Percentiles rank a stretch among this genome's conserved stretches.
Evolutionary conservation across 1,139 yeast species (phyloP).

Genomic region (Sugiyamaella xylanicola): DNA sequence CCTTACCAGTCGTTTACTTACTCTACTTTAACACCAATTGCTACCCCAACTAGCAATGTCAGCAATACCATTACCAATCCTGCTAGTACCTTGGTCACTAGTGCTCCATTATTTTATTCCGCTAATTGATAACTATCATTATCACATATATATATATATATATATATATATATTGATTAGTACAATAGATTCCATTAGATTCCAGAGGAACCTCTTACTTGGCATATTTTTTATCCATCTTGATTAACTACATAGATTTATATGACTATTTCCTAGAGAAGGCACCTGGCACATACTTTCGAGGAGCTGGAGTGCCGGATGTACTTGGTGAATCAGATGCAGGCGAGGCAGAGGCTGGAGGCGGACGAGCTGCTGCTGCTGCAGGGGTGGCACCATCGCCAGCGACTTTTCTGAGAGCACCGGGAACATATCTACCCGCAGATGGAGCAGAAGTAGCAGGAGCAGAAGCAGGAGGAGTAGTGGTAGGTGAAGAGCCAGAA

Average conservation of each 20-base stretch:
- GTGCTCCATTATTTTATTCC: conserved; percentile 19
- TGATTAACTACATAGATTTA: conserved; percentile 1
- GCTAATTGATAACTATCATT: neutral
- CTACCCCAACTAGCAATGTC: conserved; percentile 14
- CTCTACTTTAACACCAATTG: conserved; percentile 24
- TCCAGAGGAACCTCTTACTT: neutral
- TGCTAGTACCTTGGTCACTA: conserved; percentile 9
- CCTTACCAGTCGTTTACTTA: conserved; percentile 17
- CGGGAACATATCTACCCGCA: conserved; percentile 10
- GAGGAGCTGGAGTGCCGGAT: conserved; percentile 7
- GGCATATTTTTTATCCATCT: neutral
- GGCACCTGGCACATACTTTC: conserved; percentile 19
- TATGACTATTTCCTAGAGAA: neutral
- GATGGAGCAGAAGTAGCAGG: conserved; percentile 1
- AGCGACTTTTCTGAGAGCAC: neutral
- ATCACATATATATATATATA: no score
- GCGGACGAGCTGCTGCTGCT: conserved; percentile 9
- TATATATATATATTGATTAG: no score
- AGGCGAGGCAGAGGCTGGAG: conserved; percentile 4
- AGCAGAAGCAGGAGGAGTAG: conserved; percentile 4
- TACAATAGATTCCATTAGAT: no score
- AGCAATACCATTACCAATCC: neutral
- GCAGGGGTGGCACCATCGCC: neutral
- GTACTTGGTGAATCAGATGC: neutral
- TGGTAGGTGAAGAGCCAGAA: conserved; percentile 2